phyloP scores from a whole-genome alignment of 2,329 filamentous ascomycete species.

The Paecilomyces fulvus region DNA sequence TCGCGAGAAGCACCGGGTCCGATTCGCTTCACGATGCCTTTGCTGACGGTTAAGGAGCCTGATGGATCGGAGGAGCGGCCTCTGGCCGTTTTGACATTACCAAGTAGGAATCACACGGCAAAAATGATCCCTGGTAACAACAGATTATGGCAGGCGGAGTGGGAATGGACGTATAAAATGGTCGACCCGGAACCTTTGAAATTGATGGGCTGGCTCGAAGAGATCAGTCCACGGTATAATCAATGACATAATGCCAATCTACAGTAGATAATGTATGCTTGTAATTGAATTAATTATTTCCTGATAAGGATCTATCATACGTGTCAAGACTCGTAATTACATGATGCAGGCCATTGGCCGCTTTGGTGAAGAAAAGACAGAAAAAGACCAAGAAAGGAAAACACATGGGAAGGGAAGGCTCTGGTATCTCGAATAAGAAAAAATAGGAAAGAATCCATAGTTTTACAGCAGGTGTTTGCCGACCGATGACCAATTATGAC shows the following conservation, averaged over 20 bases:
- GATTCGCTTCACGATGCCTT: constrained; percentile 36
- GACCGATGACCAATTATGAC: background rate
- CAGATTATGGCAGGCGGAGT: constrained; percentile 19
- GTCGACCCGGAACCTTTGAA: constrained; percentile 24
- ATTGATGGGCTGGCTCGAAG: constrained; percentile 22
- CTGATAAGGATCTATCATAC: constrained; percentile 17
- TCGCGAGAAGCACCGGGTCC: constrained; percentile 23
- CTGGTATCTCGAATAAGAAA: background rate
- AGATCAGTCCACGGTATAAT: background rate
- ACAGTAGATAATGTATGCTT: background rate
- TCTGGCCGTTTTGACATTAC: constrained; percentile 21
- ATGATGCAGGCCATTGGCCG: background rate
- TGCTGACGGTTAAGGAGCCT: constrained; percentile 14
- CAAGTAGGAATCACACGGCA: constrained; percentile 7
- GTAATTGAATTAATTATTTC: constrained; percentile 1
- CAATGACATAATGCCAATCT: background rate
- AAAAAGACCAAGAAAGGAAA: background rate
- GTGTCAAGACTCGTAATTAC: constrained; percentile 8
- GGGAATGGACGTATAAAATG: constrained; percentile 34
- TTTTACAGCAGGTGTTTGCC: background rate
- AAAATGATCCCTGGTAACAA: constrained; percentile 2
- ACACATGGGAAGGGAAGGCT: background rate
- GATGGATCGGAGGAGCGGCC: constrained; percentile 7
- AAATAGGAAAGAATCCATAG: background rate
- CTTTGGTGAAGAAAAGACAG: background rate